These are phyloP conservation scores for Cyberlindnera saturnus DNA, from an alignment of 805 yeast species.

Conservation along the genomic window DNA sequence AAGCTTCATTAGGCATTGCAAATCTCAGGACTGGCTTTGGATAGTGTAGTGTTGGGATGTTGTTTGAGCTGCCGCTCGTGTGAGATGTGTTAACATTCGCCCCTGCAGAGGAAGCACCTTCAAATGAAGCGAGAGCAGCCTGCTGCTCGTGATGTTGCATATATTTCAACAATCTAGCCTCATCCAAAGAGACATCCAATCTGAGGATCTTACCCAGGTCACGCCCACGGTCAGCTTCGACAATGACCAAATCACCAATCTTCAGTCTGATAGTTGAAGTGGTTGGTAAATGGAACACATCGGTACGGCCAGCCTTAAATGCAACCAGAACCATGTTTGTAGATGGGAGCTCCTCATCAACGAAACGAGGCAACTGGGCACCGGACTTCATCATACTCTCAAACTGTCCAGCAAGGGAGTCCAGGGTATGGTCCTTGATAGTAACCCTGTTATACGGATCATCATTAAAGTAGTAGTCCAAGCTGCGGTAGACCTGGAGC, in stretches of 20 bases:
- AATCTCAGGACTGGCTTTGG: constrained; percentile 73
- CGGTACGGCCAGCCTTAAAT: constrained; percentile 75
- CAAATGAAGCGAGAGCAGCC: constrained; percentile 35
- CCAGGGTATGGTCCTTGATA: constrained; percentile 10
- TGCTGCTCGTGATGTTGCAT: constrained; percentile 69
- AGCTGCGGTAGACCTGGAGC: constrained; percentile 13
- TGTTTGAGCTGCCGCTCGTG: constrained; percentile 2
- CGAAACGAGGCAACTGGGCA: constrained; percentile 19
- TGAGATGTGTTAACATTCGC: constrained; percentile 1
- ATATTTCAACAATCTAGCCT: constrained; percentile 68
- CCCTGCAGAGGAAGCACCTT: constrained; percentile 7
- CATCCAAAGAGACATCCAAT: constrained; percentile 54
- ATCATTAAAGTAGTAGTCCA: constrained; percentile 20
- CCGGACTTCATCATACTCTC: constrained; percentile 11
- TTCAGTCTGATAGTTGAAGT: constrained; percentile 31
- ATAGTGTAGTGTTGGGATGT: constrained; percentile 29
- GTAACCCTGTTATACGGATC: constrained; percentile 21
- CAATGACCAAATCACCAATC: constrained; percentile 63
- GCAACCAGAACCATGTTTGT: constrained; percentile 53
- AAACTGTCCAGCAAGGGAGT: constrained; percentile 6
- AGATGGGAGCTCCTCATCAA: constrained; percentile 18
- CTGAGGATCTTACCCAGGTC: constrained; percentile 73
- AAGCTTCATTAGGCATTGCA: constrained; percentile 67
- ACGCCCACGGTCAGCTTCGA: constrained; percentile 81
- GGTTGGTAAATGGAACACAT: constrained; percentile 61